phyloP scores from a whole-genome alignment of 306 rosid species.

The Lagenaria siceraria region DNA sequence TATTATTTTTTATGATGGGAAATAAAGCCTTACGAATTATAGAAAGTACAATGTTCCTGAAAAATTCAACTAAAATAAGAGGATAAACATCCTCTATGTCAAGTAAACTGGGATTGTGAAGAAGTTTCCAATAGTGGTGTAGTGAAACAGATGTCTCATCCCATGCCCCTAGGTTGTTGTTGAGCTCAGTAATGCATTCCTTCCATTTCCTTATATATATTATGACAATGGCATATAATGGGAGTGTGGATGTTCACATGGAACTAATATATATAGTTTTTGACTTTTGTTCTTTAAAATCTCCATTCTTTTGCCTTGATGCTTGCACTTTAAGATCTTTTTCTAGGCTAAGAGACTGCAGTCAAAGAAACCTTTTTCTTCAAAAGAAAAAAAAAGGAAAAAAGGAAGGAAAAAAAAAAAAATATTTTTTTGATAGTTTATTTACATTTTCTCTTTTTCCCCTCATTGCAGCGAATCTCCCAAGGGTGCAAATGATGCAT shows the following conservation, averaged over 20 bases:
- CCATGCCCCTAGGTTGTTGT: background rate
- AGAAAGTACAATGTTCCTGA: background rate
- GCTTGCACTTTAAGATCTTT: background rate
- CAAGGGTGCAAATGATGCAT: constrained; percentile 92
- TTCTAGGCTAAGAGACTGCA: background rate
- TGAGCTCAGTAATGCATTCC: background rate
- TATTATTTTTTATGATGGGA: background rate
- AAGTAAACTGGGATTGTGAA: background rate
- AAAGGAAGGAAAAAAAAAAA: background rate
- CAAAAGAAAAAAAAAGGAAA: background rate
- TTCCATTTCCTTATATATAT: background rate
- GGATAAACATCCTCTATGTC: background rate
- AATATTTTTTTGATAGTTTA: background rate
- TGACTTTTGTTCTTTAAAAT: background rate
- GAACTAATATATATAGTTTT: background rate
- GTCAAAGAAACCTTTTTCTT: background rate
- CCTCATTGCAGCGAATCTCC: constrained; percentile 72
- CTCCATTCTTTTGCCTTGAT: background rate
- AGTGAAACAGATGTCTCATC: background rate
- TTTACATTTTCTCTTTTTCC: background rate
- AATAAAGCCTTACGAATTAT: background rate
- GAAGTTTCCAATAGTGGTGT: background rate
- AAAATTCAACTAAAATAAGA: background rate
- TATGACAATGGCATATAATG: background rate
- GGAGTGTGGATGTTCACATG: background rate